Base-by-base conservation (phyloP, 2,329 filamentous ascomycete species). In the Ceratocystis smalleyi region DNA sequence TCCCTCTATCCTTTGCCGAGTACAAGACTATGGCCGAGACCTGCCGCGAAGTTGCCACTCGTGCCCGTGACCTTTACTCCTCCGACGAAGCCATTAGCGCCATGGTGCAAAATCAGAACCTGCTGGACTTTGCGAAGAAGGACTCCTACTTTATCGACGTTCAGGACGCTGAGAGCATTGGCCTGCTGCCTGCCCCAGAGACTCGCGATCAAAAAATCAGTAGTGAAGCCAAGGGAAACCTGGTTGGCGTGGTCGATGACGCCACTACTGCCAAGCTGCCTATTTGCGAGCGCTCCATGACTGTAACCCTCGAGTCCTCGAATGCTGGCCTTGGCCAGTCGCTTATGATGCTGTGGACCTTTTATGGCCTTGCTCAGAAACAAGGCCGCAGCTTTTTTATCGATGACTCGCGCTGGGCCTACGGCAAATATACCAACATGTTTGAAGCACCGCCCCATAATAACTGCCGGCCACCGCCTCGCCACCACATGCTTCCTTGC, bases 381-480 rank as follows among this genome's bases (percentile, higher is more conserved):
- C 87, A 95, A 71, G 82, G 82, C 15, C 79, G 89, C 27, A 79
- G 83, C 0, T 95, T 95, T 74, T 95, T 95, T 75, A 78, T 95
- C 67, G 89, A 95, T 69, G 90, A 95, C 73, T 83, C 86, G 5
- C 80, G 86, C 68, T 95, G 91, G 86, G 85, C 87, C 1, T 94
- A 94, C 69, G 90, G 90, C 8, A 78, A 80, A 62, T 95, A 89
- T 71, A 80, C 79, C 0, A 79, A 83, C 61, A 89, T 88, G 69
- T 95, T 95, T 73, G 76, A 81, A 57, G 75, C 82, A 2, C 86
- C 86, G 0, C 85, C 88, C 0, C 69, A 78, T 1, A 84, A 86
- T 1, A 73, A 76, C 27, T 95, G 90, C 72, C 79, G 81, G 6
- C 83, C 86, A 19, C 89, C 90, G 12, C 85, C 87, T n/a, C 77